Base-by-base conservation (phyloP, 192 early-diverging fungal species). In the Linderina pennispora region DNA sequence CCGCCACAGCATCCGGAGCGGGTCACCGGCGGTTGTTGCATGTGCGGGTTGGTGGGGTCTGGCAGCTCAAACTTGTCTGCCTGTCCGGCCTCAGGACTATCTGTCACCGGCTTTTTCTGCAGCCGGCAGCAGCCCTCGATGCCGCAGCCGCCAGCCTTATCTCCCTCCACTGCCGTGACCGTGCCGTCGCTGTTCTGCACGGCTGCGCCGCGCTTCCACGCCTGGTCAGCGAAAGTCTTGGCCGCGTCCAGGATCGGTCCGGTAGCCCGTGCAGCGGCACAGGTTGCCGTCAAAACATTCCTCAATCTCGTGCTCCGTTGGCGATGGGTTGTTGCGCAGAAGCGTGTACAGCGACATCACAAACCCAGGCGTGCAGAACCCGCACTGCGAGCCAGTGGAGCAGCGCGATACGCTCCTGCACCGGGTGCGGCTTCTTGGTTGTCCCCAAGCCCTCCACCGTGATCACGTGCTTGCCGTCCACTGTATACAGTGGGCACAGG, bases 281-380 rank as follows among this genome's bases (percentile, higher is more conserved):
- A 93, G 55, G 58, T 93, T 92, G 36, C 83, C 90, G 49, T 93
- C 90, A 54, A 91, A 90, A 26, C 83, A 78, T 41, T 83, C 84
- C 50, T 93, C 88, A 24, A 92, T 80, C 31, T 89, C 88, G 34
- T 80, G 64, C 48, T 82, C 77, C 1, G 70, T 77, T 14, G 85
- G 82, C 3, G 50, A 59, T 6, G 77, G 62, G 51, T 90, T 89
- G 55, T 86, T 89, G 40, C 81, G 72, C 41, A 89, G 66, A 32
- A 87, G 61, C 13, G 83, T 75, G 62, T 90, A 93, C 26, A 91
- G 76, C 15, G 85, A 87, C 89, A 91, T 91, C 53, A 83, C 89
- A 26, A 93, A 89, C 16, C 90, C 90, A 2, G 90, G 89, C 2
- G 90, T 93, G 47, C 90, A 93, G 75, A 91, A 91, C 25, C 90